A percentile compares a stretch with the other conserved stretches of the same genome.
These are phyloP conservation scores for Takakia lepidozioides DNA, from an alignment of 225 moss, liverwort and hornwort genomes.

Conservation along the genomic window DNA sequence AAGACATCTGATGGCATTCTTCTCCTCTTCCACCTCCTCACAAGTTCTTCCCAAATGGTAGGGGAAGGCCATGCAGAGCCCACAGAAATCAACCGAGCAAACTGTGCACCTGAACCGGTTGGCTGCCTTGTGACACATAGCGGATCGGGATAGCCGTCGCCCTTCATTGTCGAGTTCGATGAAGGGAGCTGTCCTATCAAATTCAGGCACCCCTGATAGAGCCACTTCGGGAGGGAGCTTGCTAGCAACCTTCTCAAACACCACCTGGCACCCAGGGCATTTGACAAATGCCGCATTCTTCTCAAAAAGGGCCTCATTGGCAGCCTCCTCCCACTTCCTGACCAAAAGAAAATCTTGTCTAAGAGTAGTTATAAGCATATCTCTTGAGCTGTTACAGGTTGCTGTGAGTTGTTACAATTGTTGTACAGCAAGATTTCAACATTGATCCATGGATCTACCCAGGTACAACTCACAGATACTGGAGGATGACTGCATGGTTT, in stretches of 20 bases:
- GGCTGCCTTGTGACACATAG: constrained; percentile 51
- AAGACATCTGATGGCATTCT: constrained; percentile 40
- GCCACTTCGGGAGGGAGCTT: constrained; percentile 50
- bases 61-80: constrained; percentile 46
- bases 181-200: constrained; percentile 53
- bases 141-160: constrained; percentile 35
- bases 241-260: constrained; percentile 53
- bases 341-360: neutral
- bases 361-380: too few relatives aligned
- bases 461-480: too few relatives aligned
- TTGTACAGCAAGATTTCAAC: too few relatives aligned
- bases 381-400: too few relatives aligned
- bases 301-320: constrained; percentile 35
- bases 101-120: constrained; percentile 54
- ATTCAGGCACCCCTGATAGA: constrained; percentile 53
- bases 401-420: too few relatives aligned
- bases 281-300: constrained; percentile 40
- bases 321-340: constrained; percentile 58
- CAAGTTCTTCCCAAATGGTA: constrained; percentile 59
- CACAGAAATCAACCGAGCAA: constrained; percentile 59
- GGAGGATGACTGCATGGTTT: too few relatives aligned
- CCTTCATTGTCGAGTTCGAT: constrained; percentile 50
- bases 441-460: too few relatives aligned
- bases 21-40: constrained; percentile 56
- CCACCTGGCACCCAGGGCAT: constrained; percentile 50